phyloP scores from a whole-genome alignment of 495 filamentous ascomycete species.

The Penicillium cinerascens region DNA sequence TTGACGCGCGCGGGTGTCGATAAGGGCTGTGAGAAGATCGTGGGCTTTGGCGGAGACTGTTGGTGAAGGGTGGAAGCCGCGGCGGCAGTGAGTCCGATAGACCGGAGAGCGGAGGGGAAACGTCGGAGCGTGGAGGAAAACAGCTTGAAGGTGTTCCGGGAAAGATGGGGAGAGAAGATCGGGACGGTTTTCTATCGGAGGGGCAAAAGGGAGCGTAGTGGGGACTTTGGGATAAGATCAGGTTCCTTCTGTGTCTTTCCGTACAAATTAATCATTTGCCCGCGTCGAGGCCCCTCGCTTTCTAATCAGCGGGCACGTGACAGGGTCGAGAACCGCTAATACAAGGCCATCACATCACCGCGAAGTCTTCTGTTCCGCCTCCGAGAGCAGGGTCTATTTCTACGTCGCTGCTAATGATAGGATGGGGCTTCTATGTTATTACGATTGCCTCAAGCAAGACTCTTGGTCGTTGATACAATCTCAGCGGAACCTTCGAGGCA shows the following conservation, averaged over 20 bases:
- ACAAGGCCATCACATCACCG: slow-evolving; percentile 13
- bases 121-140: slow-evolving; percentile 77
- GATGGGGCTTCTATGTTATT: too few relatives aligned
- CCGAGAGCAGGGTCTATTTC: neutral
- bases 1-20: slow-evolving; percentile 45
- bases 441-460: neutral
- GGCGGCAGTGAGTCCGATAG: slow-evolving; percentile 56
- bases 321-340: slow-evolving; percentile 19
- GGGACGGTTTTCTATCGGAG: slow-evolving; percentile 17
- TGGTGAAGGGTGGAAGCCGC: slow-evolving; percentile 64
- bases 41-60: slow-evolving; percentile 44
- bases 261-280: slow-evolving; percentile 23
- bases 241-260: slow-evolving; percentile 14
- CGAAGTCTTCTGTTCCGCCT: neutral
- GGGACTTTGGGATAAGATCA: slow-evolving; percentile 17
- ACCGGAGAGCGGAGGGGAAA: slow-evolving; percentile 57
- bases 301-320: slow-evolving; percentile 28
- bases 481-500: neutral
- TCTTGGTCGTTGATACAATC: neutral
- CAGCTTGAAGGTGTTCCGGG: slow-evolving; percentile 59
- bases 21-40: slow-evolving; percentile 32
- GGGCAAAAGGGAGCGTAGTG: slow-evolving; percentile 18
- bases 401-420: neutral
- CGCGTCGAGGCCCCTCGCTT: slow-evolving; percentile 28
- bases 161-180: slow-evolving; percentile 15